Evolutionary conservation across 108 stramenopile species (phyloP).

Genomic region (Schizochytrium sp.): DNA sequence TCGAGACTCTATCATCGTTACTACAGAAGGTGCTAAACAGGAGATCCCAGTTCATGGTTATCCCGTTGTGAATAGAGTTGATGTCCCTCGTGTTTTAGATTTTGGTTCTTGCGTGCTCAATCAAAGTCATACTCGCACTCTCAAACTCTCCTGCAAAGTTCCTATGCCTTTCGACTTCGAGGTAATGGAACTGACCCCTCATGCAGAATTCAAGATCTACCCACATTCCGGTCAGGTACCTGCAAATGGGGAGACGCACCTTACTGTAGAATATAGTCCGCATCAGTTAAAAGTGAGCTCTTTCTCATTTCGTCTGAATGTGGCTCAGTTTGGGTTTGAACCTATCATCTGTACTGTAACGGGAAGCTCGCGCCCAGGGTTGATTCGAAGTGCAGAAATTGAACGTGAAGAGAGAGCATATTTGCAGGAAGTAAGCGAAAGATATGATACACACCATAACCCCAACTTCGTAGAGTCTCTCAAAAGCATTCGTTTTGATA

Average conservation of each 20-base stretch:
- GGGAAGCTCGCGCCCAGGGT: conserved; percentile 63
- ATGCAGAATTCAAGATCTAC: conserved; percentile 63
- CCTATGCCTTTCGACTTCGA: conserved; percentile 72
- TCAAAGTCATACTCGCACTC: conserved; percentile 31
- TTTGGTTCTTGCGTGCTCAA: conserved; percentile 68
- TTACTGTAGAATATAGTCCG: conserved; percentile 66
- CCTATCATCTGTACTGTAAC: conserved; percentile 67
- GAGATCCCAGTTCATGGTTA: conserved; percentile 73
- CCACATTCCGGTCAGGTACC: conserved; percentile 65
- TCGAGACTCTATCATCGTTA: conserved; percentile 66
- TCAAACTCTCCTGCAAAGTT: conserved; percentile 68
- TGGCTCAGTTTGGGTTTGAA: conserved; percentile 70
- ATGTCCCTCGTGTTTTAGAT: conserved; percentile 66
- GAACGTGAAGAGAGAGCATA: background rate
- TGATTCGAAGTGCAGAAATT: background rate
- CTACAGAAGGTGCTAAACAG: conserved; percentile 64
- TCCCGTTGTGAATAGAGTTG: conserved; percentile 69
- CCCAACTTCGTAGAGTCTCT: background rate
- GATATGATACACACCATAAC: background rate
- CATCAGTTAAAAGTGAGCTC: conserved; percentile 41
- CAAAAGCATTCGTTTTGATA: conserved; percentile 34
- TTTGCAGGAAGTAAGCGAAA: background rate
- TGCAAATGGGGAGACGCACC: conserved; percentile 62
- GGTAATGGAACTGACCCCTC: conserved; percentile 61
- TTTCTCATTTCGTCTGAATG: conserved; percentile 60